Evolutionary conservation across 1,284 basidiomycete genomes (phyloP), one percentile per base, ranked within the genome.

Genomic region (Phenoliferia sp.): DNA sequence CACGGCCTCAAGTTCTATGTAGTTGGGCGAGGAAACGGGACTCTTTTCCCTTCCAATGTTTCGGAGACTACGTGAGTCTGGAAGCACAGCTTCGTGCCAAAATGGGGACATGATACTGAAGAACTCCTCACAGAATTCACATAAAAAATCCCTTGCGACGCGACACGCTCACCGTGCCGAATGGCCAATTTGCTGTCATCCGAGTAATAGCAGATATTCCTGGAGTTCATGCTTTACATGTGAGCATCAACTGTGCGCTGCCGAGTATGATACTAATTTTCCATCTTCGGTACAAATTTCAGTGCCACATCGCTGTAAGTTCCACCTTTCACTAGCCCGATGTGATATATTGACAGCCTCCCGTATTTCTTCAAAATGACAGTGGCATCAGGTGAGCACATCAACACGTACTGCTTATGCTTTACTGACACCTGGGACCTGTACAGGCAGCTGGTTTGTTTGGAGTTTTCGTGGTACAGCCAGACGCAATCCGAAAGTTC

Each of bases 121-220:
- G 22, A 50, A 31, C 55, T n/a, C 19, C 22, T 67, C 26, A 44
- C 15, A 44, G 22, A 22, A 5, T 52, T 3, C 19, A 78, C 58
- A 69, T 76, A 7, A 66, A 35, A 12, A 80, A 79, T 63, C 80
- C 80, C 9, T 66, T 80, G 16, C 75, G 80, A 26, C 73, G 80
- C 39, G 80, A 81, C 64, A 78, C 77, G n/a, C 62, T 80, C 34
- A 68, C 75, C 22, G 74, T 81, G 15, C 63, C 72, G 4, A 72
- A 72, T 59, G 67, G 55, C 56, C 61, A 58, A 0, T 77, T 72
- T 62, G 74, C 73, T 4, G 71, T 80, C 34, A 36, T 79, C 0
- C 71, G 79, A 15, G 60, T 75, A 44, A 78, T 63, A 9, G 32
- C 60, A 3, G 61, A 65, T 16, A 56, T 60, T 2, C 50, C 61